phyloP scores from a whole-genome alignment of 2,329 filamentous ascomycete genomes.

The Penicillium janthinellum region DNA sequence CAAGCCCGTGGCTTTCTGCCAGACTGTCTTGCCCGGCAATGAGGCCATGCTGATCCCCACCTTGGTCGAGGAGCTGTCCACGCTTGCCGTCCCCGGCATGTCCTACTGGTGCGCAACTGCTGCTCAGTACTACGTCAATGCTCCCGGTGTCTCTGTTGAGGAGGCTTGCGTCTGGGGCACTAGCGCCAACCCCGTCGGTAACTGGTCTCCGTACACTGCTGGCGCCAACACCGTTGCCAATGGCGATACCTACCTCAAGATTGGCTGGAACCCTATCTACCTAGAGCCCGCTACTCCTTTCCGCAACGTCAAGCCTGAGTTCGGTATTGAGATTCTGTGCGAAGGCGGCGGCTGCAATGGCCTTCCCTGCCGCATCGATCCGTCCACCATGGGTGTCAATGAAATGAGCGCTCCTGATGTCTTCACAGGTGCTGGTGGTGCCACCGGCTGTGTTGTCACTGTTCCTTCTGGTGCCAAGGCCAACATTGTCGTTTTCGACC shows the following conservation, averaged over 20 bases:
- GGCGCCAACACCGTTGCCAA: slow-evolving; percentile 69
- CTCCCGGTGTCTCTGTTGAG: slow-evolving; percentile 62
- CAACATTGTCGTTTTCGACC: slow-evolving; percentile 65
- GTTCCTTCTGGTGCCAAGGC: slow-evolving; percentile 67
- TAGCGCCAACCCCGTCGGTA: slow-evolving; percentile 63
- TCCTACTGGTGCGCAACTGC: slow-evolving; percentile 73
- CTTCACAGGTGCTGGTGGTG: slow-evolving; percentile 66
- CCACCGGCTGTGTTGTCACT: slow-evolving; percentile 75
- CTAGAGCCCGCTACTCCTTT: slow-evolving; percentile 56
- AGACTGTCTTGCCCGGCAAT: slow-evolving; percentile 76
- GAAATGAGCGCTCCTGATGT: slow-evolving; percentile 58
- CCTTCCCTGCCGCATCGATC: slow-evolving; percentile 72
- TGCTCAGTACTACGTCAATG: slow-evolving; percentile 80
- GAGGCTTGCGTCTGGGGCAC: slow-evolving; percentile 74
- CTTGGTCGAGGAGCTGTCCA: slow-evolving; percentile 58
- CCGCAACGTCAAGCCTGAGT: slow-evolving; percentile 61
- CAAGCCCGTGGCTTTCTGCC: slow-evolving; percentile 69
- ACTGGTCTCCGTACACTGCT: slow-evolving; percentile 76
- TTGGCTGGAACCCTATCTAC: slow-evolving; percentile 78
- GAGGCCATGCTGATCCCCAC: slow-evolving; percentile 83
- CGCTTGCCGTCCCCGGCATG: slow-evolving; percentile 69
- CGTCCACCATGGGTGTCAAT: slow-evolving; percentile 57
- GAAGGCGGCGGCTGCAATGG: slow-evolving; percentile 67
- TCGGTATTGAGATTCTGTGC: slow-evolving; percentile 71
- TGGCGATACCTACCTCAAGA: slow-evolving; percentile 72